Evolutionary conservation across 1,284 basidiomycete genomes (phyloP).

Genomic region (Bjerkandera adusta): DNA sequence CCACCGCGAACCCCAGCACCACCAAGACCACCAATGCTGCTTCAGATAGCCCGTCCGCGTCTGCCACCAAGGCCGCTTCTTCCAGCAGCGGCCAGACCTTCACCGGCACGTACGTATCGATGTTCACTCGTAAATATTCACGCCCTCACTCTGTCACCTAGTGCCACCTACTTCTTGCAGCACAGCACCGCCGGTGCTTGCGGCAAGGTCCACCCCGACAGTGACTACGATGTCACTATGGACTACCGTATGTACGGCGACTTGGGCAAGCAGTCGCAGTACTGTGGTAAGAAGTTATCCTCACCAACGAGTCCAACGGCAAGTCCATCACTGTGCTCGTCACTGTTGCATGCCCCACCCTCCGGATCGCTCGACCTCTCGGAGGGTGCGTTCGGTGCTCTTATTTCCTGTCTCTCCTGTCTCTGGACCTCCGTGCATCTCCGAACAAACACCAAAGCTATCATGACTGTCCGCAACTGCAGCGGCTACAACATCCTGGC

Average conservation of each 20-base stretch:
- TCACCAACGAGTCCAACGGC: conserved; percentile 61
- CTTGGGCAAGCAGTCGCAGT: conserved; percentile 41
- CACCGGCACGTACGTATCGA: conserved; percentile 36
- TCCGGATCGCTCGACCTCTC: conserved; percentile 80
- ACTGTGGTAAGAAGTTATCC: conserved; percentile 68
- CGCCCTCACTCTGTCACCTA: conserved; percentile 11
- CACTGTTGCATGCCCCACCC: conserved; percentile 82
- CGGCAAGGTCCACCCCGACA: conserved; percentile 64
- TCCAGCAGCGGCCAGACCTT: conserved; percentile 7
- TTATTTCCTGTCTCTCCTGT: too few species aligned
- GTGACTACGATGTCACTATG: conserved; percentile 65
- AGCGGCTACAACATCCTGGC: conserved; percentile 24
- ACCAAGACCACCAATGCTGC: conserved; percentile 6
- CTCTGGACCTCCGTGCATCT: too few species aligned
- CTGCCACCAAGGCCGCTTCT: conserved; percentile 23
- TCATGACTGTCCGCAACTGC: conserved; percentile 38
- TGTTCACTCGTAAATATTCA: background rate
- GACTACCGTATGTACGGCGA: conserved; percentile 53
- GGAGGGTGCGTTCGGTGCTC: conserved; percentile 62
- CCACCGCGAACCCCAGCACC: conserved; percentile 13
- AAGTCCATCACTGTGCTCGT: conserved; percentile 62
- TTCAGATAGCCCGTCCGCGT: too few species aligned
- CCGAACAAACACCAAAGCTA: conserved; percentile 49
- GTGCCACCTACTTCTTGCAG: conserved; percentile 48
- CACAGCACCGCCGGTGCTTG: conserved; percentile 71